Evolutionary conservation across 192 early-diverging fungal species (phyloP), one percentile per base, ranked within the genome.

Genomic region (Radiomyces spectabilis): DNA sequence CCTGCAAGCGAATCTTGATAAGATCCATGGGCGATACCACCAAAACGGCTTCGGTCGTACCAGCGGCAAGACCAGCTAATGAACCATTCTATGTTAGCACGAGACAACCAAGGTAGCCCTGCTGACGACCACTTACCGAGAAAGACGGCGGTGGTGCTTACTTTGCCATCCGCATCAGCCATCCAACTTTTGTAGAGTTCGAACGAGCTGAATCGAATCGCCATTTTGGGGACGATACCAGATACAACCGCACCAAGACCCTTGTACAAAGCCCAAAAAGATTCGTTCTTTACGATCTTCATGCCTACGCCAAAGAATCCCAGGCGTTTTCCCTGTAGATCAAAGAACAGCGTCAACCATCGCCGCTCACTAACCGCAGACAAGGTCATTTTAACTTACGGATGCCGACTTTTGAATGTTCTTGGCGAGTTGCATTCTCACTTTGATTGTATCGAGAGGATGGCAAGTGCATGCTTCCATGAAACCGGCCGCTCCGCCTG

Each of bases 21-120:
- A 98, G 92, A 51, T 98, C 95, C 95, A 98, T 96, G 19, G 95
- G 95, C 3, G 95, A 97, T 18, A 96, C 95, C 34, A 96, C 94
- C 18, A 90, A 48, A 3, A 98, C 84, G 13, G 93, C 89, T 71
- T 98, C 95, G 19, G 95, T 98, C 5, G 83, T 77, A 65, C 94
- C 95, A 16, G 95, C 95, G 35, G 80, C 80, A 40, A 96, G 75
- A 59, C 95, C 95, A 31, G 95, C 92, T 85, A 47, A 57, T 37
- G 19, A 16, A n/a, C n/a, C n/a, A n/a, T n/a, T n/a, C n/a, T n/a
- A n/a, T n/a, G n/a, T n/a, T n/a, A n/a, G n/a, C n/a, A n/a, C n/a
- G n/a, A n/a, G n/a, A n/a, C n/a, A n/a, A n/a, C n/a, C n/a, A n/a
- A n/a, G n/a, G n/a, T n/a, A n/a, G n/a, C n/a, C n/a, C n/a, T n/a